Conservation (phyloP, 106 monocot genomes). For the Cymbidium sinense region DNA sequence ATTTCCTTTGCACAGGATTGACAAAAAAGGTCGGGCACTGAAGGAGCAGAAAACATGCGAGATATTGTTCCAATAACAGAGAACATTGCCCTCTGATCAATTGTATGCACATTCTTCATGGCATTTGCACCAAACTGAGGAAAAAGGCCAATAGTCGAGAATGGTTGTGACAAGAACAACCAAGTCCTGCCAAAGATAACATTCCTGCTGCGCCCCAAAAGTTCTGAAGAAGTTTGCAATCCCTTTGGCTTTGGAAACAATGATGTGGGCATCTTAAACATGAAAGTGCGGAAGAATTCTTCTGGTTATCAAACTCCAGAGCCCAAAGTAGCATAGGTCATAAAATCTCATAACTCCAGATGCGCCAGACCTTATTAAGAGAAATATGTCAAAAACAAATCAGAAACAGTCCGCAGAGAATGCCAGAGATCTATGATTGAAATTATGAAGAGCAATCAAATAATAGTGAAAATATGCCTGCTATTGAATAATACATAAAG, state of each 20-base stretch:
- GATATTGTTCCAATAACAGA: conserved; percentile 6
- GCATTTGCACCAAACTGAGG: background rate
- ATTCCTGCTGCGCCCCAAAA: conserved; percentile 16
- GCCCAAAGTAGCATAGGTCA: background rate
- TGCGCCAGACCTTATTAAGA: background rate
- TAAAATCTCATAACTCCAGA: conserved; percentile 2
- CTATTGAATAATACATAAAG: no score
- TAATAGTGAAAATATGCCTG: background rate
- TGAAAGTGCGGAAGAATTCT: background rate
- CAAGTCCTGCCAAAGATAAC: conserved; percentile 11
- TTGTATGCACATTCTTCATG: background rate
- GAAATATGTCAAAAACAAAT: background rate
- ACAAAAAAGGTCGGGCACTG: background rate
- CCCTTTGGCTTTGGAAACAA: conserved; percentile 11
- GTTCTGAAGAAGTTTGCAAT: conserved; percentile 20
- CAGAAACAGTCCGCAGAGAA: background rate
- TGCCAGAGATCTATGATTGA: background rate
- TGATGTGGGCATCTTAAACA: conserved; percentile 22
- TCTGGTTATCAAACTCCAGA: conserved; percentile 3
- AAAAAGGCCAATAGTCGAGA: conserved; percentile 5
- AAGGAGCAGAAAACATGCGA: background rate
- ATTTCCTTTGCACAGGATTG: background rate
- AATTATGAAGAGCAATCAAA: background rate
- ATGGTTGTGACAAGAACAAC: conserved; percentile 10
- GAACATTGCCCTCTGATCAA: background rate